phyloP scores from a whole-genome alignment of 2,329 filamentous ascomycete genomes.

The Blastomyces percursus region DNA sequence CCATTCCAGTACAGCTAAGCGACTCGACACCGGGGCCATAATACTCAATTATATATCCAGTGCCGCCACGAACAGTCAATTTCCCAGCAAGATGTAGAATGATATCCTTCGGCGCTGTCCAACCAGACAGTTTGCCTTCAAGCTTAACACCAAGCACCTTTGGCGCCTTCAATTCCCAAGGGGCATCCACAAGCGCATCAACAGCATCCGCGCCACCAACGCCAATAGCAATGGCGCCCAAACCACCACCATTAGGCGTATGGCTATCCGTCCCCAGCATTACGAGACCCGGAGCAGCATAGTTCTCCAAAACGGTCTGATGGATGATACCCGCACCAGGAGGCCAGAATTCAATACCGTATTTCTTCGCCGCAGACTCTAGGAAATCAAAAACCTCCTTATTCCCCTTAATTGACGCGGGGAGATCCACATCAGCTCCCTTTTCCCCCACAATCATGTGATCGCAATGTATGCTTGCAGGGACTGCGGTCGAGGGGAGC shows the following conservation, averaged over 20 bases:
- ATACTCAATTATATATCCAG: constrained; percentile 90
- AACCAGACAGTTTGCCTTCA: constrained; percentile 72
- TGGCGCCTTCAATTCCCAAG: constrained; percentile 95
- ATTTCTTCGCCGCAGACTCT: constrained; percentile 81
- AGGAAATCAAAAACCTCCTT: constrained; percentile 97
- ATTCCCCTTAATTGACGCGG: constrained; percentile 77
- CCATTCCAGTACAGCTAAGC: constrained; percentile 85
- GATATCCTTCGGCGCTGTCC: constrained; percentile 91
- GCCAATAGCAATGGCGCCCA: constrained; percentile 89
- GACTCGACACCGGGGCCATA: constrained; percentile 81
- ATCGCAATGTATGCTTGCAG: constrained; percentile 96
- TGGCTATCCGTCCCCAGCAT: constrained; percentile 98
- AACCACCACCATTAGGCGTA: constrained; percentile 90
- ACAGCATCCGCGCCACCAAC: constrained; percentile 96
- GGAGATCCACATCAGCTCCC: constrained; percentile 76
- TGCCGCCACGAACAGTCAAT: constrained; percentile 86
- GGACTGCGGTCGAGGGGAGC: constrained; percentile 77
- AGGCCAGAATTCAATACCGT: constrained; percentile 93
- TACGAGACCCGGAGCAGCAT: constrained; percentile 92
- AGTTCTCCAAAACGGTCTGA: constrained; percentile 96
- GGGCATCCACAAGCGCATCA: constrained; percentile 87
- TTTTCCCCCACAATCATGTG: constrained; percentile 95
- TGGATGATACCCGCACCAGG: constrained; percentile 93
- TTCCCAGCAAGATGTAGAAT: constrained; percentile 82
- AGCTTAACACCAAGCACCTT: constrained; percentile 78